These are phyloP conservation scores for Rhodotorula sp. DNA, from an alignment of 1,284 basidiomycete genomes.

Conservation along the genomic window DNA sequence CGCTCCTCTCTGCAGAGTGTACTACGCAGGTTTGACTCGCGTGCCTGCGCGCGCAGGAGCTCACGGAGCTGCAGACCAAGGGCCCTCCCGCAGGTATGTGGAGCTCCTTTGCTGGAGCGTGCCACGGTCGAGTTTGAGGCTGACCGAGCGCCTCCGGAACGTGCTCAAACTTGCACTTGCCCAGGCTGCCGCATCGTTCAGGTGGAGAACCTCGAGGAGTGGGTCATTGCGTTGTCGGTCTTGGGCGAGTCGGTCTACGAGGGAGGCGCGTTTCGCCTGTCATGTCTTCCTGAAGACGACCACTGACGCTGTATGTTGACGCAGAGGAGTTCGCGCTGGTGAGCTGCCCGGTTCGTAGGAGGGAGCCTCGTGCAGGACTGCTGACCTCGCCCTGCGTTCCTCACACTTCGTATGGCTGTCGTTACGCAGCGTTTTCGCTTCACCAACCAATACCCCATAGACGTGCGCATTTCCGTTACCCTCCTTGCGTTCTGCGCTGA, in stretches of 20 bases:
- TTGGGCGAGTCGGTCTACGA: slow-evolving; percentile 35
- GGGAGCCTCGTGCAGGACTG: no score
- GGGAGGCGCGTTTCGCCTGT: slow-evolving; percentile 21
- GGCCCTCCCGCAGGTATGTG: slow-evolving; percentile 28
- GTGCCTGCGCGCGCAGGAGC: slow-evolving; percentile 18
- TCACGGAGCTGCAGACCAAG: slow-evolving; percentile 34
- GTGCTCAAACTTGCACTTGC: accelerated
- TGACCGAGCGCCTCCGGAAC: background rate
- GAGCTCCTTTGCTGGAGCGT: background rate
- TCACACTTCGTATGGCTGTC: no score
- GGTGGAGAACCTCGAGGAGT: slow-evolving; percentile 36
- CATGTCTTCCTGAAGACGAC: no score
- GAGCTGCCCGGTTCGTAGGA: background rate
- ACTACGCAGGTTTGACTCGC: no score
- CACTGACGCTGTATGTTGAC: no score
- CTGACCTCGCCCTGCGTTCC: background rate
- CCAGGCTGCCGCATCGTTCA: slow-evolving; percentile 34
- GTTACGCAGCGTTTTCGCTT: slow-evolving; percentile 35
- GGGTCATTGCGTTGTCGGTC: slow-evolving; percentile 27
- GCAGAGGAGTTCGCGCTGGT: slow-evolving; percentile 41
- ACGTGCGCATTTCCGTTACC: background rate
- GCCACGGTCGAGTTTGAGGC: no score
- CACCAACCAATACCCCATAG: slow-evolving; percentile 33
- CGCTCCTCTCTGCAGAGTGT: background rate
- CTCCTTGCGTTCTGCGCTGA: background rate